These are phyloP conservation scores for Teratosphaeria destructans DNA, from an alignment of 2,329 filamentous ascomycete genomes.

Conservation along the genomic window DNA sequence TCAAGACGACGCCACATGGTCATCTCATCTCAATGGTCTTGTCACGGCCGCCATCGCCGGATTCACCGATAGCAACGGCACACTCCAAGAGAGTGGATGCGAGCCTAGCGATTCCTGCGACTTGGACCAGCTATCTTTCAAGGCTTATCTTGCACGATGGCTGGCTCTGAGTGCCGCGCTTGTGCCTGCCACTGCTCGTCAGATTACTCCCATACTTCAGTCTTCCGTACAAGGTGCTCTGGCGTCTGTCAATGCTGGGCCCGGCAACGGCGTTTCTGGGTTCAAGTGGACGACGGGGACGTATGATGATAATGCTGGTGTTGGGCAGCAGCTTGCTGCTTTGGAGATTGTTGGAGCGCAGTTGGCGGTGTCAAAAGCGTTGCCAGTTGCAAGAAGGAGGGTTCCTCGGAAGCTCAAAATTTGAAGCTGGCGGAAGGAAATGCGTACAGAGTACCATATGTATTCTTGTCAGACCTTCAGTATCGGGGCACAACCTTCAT, in stretches of 20 bases:
- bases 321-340: constrained; percentile 46
- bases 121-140: constrained; percentile 35
- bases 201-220: constrained; percentile 41
- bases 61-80: constrained; percentile 25
- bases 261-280: constrained; percentile 28
- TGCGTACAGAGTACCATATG: no score
- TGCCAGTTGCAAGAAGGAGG: not conserved
- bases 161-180: constrained; percentile 37
- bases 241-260: constrained; percentile 39
- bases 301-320: constrained; percentile 37
- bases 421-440: not conserved
- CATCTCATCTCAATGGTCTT: constrained; percentile 18
- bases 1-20: not conserved
- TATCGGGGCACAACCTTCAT: no score
- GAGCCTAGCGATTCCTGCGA: constrained; percentile 34
- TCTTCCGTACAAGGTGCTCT: constrained; percentile 46
- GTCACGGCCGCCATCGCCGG: constrained; percentile 34
- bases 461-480: no score
- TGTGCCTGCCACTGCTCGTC: not conserved
- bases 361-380: constrained; percentile 5
- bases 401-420: not conserved
- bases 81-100: constrained; percentile 39
- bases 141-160: constrained; percentile 41
- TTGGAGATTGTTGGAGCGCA: constrained; percentile 38
- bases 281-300: constrained; percentile 30